Evolutionary conservation across 768 basidiomycete species (phyloP).

Genomic region (Leccinum incarnatum): DNA sequence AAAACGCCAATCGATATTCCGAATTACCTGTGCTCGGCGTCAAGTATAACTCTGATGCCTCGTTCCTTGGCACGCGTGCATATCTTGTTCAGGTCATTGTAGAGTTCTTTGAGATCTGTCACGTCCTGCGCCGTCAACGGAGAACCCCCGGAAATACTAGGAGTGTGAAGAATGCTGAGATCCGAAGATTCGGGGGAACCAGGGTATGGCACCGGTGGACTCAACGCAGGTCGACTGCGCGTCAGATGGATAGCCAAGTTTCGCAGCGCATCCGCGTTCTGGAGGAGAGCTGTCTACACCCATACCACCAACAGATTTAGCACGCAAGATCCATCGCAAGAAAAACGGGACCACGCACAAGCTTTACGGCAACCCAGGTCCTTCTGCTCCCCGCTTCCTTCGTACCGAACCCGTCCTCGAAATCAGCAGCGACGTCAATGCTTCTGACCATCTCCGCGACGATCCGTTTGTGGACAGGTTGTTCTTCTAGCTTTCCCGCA

Average conservation of each 20-base stretch:
- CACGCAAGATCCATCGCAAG: background rate
- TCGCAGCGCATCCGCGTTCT: constrained; percentile 56
- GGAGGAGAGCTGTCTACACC: constrained; percentile 63
- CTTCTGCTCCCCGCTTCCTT: constrained; percentile 39
- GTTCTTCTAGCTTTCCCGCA: constrained; percentile 7
- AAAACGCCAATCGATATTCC: background rate
- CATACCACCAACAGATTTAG: background rate
- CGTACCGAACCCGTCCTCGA: constrained; percentile 53
- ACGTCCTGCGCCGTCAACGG: constrained; percentile 56
- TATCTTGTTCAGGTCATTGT: constrained; percentile 59
- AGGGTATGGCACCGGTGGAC: constrained; percentile 55
- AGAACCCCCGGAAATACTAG: constrained; percentile 13
- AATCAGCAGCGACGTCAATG: constrained; percentile 77
- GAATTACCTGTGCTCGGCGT: constrained; percentile 75
- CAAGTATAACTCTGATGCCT: constrained; percentile 71
- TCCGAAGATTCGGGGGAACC: constrained; percentile 63
- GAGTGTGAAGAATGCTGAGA: constrained; percentile 45
- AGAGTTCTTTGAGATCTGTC: constrained; percentile 55
- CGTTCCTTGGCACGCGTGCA: constrained; percentile 59
- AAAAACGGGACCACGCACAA: constrained; percentile 44
- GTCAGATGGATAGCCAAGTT: constrained; percentile 61
- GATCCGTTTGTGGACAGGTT: constrained; percentile 54
- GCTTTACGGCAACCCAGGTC: constrained; percentile 85
- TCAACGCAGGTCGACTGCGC: constrained; percentile 36
- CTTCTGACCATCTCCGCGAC: constrained; percentile 74